phyloP scores from a whole-genome alignment of 805 yeast species.

The Alloascoidea hylecoeti region DNA sequence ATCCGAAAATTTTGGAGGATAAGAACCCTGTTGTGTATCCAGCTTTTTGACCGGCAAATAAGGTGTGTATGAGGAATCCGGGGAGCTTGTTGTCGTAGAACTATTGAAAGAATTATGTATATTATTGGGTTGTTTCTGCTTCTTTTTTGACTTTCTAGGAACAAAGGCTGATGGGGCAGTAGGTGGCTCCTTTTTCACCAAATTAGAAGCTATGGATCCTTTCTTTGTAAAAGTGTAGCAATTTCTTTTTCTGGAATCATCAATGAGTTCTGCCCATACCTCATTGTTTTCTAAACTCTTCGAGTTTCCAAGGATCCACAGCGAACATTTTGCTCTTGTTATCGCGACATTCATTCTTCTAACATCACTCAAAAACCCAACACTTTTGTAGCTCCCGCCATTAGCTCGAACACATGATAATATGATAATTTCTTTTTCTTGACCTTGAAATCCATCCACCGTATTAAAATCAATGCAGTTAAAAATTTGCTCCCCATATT shows the following conservation, averaged over 20 bases:
- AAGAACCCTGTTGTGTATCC: too few relatives aligned
- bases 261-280: constrained; percentile 61
- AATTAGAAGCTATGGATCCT: too few relatives aligned
- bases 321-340: constrained; percentile 82
- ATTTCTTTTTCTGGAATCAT: constrained; percentile 44
- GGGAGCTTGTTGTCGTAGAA: too few relatives aligned
- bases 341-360: constrained; percentile 96
- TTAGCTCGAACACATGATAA: constrained; percentile 91
- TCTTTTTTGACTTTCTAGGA: too few relatives aligned
- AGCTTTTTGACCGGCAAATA: too few relatives aligned
- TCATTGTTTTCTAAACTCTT: constrained; percentile 47
- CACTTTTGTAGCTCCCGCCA: constrained; percentile 24
- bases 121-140: too few relatives aligned
- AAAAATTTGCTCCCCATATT: constrained; percentile 49
- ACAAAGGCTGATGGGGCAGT: too few relatives aligned
- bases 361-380: constrained; percentile 83
- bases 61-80: too few relatives aligned
- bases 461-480: constrained; percentile 79
- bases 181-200: too few relatives aligned
- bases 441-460: constrained; percentile 97
- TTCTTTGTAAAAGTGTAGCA: constrained; percentile 8
- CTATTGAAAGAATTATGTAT: too few relatives aligned
- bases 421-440: constrained; percentile 87
- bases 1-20: too few relatives aligned
- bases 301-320: constrained; percentile 84